Conservation (phyloP, 768 basidiomycete genomes). For the Rubroboletus pulcherrimus region DNA sequence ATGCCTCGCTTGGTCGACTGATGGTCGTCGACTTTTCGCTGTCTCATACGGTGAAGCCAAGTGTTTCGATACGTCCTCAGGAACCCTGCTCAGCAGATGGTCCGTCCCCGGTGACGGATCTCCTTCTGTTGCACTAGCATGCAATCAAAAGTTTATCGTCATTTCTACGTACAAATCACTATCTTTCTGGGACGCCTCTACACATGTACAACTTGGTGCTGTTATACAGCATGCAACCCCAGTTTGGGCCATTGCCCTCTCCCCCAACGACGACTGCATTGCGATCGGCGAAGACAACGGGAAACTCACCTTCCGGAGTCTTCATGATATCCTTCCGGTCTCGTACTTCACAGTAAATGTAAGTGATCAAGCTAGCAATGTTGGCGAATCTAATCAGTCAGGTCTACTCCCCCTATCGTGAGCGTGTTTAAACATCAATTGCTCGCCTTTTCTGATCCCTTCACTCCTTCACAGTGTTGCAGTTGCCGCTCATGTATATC, state of each 20-base stretch:
- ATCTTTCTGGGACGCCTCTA: conserved; percentile 1
- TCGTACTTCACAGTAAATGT: conserved; percentile 2
- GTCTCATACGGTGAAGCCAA: background rate
- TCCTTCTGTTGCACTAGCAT: background rate
- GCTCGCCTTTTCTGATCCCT: background rate
- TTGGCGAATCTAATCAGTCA: background rate
- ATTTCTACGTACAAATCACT: fast-evolving
- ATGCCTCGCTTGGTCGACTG: background rate
- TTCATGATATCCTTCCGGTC: background rate
- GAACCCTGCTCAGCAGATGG: background rate
- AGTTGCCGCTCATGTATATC: background rate
- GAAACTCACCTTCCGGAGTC: background rate
- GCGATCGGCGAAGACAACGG: conserved; percentile 3
- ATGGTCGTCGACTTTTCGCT: background rate
- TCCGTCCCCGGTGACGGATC: background rate
- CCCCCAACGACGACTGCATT: background rate
- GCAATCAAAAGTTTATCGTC: background rate
- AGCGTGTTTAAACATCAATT: background rate
- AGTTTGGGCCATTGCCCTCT: background rate
- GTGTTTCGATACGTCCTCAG: background rate
- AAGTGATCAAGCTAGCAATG: background rate
- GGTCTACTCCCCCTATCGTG: background rate
- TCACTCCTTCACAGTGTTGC: background rate
- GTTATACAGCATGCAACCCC: background rate
- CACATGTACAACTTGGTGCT: background rate